Base-by-base conservation (phyloP, 2,329 filamentous ascomycete genomes). In the Hymenoscyphus fructigenus region DNA sequence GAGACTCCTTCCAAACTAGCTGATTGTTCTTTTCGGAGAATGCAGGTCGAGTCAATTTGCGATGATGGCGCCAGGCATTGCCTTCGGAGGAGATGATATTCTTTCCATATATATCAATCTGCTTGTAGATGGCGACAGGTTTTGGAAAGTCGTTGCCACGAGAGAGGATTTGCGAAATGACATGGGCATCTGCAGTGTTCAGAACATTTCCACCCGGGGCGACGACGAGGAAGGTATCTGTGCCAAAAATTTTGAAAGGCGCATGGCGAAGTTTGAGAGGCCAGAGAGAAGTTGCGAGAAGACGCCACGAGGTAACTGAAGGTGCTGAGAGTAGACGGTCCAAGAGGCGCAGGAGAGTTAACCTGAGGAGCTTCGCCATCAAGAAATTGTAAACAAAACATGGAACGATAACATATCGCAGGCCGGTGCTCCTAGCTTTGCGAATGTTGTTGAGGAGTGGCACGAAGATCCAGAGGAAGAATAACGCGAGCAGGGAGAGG, bases 211-310 rank as follows among this genome's bases (percentile, higher is more conserved):
- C 76, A 6, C 78, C 78, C 0, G 89, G 87, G 0, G 85, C 82
- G 10, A 88, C 87, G n/a, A 87, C 70, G 12, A 91, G 71, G 71
- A 91, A 88, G 15, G 83, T 81, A 69, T 91, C 88, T 5, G 63
- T 63, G 5, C 67, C 64, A 17, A 68, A 55, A 2, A 26, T 50
- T 28, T 61, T 61, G 53, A 70, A 70, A 2, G 67, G 64, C 23
- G 62, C 67, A 62, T 70, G 67, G 10, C 65, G 62, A 14, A 66
- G 58, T 44, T 66, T 65, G 26, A 68, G 59, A 10, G 66, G 67
- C 68, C 66, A 70, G 3, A 57, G 56, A 3, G 58, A 50, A 36
- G 63, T 62, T 17, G 59, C 60, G 7, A 68, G 41, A 36, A 50
- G 28, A 26, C 66, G 62, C 68, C 65, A 68, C 26, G 68, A 70